phyloP scores from a whole-genome alignment of 306 rosid species.

The Canavalia gladiata region DNA sequence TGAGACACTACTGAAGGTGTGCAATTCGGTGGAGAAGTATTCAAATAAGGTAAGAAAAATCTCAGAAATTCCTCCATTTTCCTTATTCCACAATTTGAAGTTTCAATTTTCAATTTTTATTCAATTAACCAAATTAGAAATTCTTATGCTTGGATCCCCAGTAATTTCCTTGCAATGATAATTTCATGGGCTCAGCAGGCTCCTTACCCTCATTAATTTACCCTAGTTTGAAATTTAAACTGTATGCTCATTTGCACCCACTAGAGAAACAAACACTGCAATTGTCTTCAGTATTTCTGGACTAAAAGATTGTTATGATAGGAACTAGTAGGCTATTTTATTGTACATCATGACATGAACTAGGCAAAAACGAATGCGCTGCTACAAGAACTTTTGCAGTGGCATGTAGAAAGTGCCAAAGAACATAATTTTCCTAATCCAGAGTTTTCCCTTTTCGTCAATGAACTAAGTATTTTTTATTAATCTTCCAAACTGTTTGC shows the following conservation, averaged over 20 bases:
- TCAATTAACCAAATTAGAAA: constrained; percentile 8
- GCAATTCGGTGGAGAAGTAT: constrained; percentile 67
- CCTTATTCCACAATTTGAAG: background rate
- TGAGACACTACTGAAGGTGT: constrained; percentile 78
- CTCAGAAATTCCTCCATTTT: background rate
- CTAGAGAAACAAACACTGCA: constrained; percentile 32
- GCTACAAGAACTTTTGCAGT: constrained; percentile 12
- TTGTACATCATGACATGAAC: background rate
- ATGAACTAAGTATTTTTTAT: background rate
- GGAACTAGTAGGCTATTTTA: background rate
- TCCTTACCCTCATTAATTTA: constrained; percentile 22
- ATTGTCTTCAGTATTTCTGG: background rate
- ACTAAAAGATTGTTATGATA: background rate
- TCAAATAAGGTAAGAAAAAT: constrained; percentile 65
- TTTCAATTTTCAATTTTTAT: background rate
- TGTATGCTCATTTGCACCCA: constrained; percentile 14
- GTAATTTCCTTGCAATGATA: constrained; percentile 33
- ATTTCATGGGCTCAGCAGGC: constrained; percentile 22
- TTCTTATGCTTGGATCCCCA: background rate
- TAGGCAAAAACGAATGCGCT: background rate
- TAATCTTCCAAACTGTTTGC: constrained; percentile 47
- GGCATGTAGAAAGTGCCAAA: background rate
- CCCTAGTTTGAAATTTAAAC: background rate
- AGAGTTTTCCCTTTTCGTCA: background rate
- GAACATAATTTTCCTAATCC: constrained; percentile 1